Evolutionary conservation across 192 early-diverging fungal species (phyloP).

Genomic region (Linnemannia schmuckeri): DNA sequence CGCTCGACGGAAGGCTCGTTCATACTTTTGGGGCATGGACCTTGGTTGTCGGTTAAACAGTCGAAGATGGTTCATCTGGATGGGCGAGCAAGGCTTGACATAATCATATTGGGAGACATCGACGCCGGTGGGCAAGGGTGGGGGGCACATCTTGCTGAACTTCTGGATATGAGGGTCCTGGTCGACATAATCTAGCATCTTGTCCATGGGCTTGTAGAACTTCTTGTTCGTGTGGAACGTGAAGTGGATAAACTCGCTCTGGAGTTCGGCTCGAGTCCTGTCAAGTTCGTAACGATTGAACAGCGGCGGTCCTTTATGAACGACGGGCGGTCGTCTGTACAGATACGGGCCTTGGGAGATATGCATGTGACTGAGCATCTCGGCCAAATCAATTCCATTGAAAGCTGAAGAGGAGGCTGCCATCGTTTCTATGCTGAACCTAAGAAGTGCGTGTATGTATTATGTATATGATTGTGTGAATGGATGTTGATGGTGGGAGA

Average conservation of each 20-base stretch:
- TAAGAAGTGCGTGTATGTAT: background rate
- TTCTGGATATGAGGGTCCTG: conserved; percentile 9
- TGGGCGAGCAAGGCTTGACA: conserved; percentile 19
- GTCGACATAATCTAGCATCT: conserved; percentile 12
- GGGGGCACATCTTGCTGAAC: conserved; percentile 22
- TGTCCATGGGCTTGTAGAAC: conserved; percentile 28
- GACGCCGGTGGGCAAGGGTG: background rate
- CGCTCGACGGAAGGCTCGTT: conserved; percentile 15
- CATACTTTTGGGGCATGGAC: conserved; percentile 15
- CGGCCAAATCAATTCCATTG: background rate
- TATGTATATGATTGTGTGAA: background rate
- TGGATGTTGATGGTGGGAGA: background rate
- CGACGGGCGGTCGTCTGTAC: background rate
- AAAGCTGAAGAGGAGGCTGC: background rate
- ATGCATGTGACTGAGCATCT: background rate
- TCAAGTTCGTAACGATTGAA: conserved; percentile 7
- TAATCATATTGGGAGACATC: conserved; percentile 15
- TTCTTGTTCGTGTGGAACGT: conserved; percentile 17
- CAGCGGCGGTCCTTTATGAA: background rate
- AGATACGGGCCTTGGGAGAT: background rate
- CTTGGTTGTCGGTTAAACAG: conserved; percentile 31
- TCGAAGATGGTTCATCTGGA: conserved; percentile 44
- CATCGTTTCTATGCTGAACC: background rate
- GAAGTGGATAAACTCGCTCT: conserved; percentile 18
- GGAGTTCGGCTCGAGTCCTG: background rate